Conservation (phyloP, 306 rosid genomes). For the Leucaena leucocephala region DNA sequence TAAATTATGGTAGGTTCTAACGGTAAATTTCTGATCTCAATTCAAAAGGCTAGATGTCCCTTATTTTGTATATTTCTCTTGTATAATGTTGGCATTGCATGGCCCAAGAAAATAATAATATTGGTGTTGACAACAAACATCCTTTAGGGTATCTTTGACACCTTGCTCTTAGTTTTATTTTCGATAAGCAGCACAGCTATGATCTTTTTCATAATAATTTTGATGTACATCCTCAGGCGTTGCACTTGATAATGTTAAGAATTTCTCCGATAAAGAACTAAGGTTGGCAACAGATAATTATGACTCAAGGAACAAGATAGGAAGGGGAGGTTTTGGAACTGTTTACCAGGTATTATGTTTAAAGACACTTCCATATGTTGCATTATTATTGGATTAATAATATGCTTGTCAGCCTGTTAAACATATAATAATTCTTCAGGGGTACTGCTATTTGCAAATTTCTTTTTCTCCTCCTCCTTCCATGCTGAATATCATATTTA, state of each 20-base stretch:
- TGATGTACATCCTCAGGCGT: slow-evolving; percentile 45
- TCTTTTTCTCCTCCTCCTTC: slow-evolving; percentile 14
- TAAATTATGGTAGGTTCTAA: neutral
- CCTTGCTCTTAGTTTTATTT: neutral
- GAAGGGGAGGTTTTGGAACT: slow-evolving; percentile 92
- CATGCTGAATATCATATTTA: slow-evolving; percentile 1
- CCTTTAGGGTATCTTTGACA: neutral
- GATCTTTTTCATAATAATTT: neutral
- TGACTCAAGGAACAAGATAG: slow-evolving; percentile 67
- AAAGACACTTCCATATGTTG: slow-evolving; percentile 25
- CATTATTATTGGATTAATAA: slow-evolving; percentile 20
- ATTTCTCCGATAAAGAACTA: slow-evolving; percentile 69
- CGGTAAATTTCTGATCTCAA: neutral
- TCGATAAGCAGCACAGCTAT: neutral
- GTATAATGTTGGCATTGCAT: neutral
- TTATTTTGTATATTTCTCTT: neutral
- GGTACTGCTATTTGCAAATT: slow-evolving; percentile 9
- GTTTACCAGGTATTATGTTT: slow-evolving; percentile 74
- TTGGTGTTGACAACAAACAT: neutral
- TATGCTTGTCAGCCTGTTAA: slow-evolving; percentile 31
- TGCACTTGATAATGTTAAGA: slow-evolving; percentile 53
- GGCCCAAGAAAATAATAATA: neutral
- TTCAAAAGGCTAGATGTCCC: neutral
- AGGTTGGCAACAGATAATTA: slow-evolving; percentile 76
- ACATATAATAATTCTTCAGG: slow-evolving; percentile 25